Conservation (phyloP, 2,329 filamentous ascomycete genomes). For the Sporothrix mexicana region DNA sequence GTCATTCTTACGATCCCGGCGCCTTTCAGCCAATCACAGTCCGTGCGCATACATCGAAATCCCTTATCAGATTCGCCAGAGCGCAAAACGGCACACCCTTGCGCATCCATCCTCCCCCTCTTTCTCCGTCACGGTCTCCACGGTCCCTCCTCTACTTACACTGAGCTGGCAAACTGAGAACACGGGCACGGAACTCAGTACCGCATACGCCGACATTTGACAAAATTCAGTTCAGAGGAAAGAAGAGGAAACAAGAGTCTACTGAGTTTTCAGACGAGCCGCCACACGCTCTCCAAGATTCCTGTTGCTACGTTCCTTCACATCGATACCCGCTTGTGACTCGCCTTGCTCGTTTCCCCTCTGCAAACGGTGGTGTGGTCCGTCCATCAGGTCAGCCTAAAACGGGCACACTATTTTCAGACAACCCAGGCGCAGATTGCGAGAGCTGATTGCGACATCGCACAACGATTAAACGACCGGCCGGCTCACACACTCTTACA, state of each 20-base stretch:
- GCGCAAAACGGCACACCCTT: not conserved
- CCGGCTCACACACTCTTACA: not conserved
- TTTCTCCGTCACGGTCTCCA: not conserved
- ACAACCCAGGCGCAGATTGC: constrained; percentile 4
- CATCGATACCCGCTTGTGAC: too few relatives aligned
- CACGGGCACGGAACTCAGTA: not conserved
- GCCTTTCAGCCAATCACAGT: constrained; percentile 34
- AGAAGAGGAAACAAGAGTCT: not conserved
- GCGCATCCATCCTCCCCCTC: constrained; percentile 14
- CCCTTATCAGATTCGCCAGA: constrained; percentile 38
- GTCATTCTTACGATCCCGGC: constrained; percentile 22
- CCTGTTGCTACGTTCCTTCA: not conserved
- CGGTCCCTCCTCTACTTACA: not conserved
- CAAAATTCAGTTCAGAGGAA: not conserved
- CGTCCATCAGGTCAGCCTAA: constrained; percentile 23
- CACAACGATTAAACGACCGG: constrained; percentile 15
- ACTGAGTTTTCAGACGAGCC: not conserved
- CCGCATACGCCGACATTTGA: constrained; percentile 15
- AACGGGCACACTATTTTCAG: constrained; percentile 9
- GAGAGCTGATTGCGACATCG: constrained; percentile 27
- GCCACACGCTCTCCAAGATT: not conserved
- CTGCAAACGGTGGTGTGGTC: not conserved
- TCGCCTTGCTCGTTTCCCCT: not conserved
- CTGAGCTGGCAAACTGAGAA: not conserved
- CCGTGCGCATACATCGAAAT: constrained; percentile 32